Evolutionary conservation across 441 rosid genomes (phyloP).

Genomic region (Lepidium campestre): DNA sequence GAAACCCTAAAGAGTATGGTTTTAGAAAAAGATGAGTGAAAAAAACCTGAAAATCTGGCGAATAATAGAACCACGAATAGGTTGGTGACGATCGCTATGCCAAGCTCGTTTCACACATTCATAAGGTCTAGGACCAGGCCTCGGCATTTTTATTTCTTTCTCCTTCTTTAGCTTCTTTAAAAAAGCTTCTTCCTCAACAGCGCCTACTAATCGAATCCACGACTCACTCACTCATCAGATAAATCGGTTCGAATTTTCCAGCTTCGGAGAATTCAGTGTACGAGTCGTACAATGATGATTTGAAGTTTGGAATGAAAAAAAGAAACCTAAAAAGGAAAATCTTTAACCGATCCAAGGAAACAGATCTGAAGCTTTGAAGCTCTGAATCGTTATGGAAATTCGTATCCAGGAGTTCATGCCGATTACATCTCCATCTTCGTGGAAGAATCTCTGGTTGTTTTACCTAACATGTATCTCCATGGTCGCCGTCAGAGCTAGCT

Average conservation of each 20-base stretch:
- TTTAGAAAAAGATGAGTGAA: slow-evolving; percentile 13
- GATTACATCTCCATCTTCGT: background rate
- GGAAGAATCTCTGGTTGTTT: background rate
- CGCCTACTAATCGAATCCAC: background rate
- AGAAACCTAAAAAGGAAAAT: background rate
- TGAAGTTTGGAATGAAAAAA: background rate
- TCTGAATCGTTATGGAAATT: background rate
- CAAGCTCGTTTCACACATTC: slow-evolving; percentile 94
- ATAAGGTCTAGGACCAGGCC: slow-evolving; percentile 95
- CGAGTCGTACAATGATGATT: background rate
- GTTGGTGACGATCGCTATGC: slow-evolving; percentile 95
- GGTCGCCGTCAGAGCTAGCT: slow-evolving; percentile 13
- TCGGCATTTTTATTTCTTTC: slow-evolving; percentile 58
- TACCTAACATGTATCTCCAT: slow-evolving; percentile 4
- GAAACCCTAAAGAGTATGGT: background rate
- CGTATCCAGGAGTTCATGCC: background rate
- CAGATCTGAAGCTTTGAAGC: slow-evolving; percentile 14
- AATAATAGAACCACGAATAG: slow-evolving; percentile 81
- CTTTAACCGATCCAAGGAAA: slow-evolving; percentile 3
- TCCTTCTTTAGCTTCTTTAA: background rate
- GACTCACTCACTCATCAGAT: background rate
- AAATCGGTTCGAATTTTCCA: background rate
- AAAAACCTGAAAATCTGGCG: slow-evolving; percentile 89
- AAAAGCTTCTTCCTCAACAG: background rate
- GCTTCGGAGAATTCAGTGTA: background rate